Conservation (phyloP, 345 rosid species). For the Trapa incisa region DNA sequence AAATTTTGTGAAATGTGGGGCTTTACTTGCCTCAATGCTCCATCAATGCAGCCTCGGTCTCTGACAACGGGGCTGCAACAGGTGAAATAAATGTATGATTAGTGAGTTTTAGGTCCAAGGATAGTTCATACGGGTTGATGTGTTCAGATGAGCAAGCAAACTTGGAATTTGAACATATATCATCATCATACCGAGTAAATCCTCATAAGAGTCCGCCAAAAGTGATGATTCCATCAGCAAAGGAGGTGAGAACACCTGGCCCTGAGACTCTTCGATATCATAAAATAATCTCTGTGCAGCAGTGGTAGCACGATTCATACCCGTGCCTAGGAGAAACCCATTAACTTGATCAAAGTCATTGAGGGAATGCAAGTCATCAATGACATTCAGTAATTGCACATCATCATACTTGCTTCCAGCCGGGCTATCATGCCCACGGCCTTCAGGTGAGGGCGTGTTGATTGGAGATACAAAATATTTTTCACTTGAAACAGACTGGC, state of each 20-base stretch:
- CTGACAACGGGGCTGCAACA: constrained; percentile 14
- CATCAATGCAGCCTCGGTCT: constrained; percentile 17
- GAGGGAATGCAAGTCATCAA: constrained; percentile 54
- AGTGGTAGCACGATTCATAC: constrained; percentile 47
- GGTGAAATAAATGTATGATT: neutral
- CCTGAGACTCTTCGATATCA: constrained; percentile 52
- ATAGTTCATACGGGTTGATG: no score
- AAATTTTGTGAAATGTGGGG: no score
- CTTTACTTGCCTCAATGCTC: constrained; percentile 8
- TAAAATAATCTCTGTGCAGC: constrained; percentile 45
- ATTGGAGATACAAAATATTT: constrained; percentile 37
- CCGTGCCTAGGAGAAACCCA: constrained; percentile 56
- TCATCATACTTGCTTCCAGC: constrained; percentile 44
- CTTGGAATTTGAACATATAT: neutral
- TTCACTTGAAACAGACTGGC: constrained; percentile 37
- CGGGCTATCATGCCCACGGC: constrained; percentile 27
- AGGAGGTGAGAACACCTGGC: constrained; percentile 87
- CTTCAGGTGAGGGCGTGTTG: constrained; percentile 34
- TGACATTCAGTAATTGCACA: constrained; percentile 44
- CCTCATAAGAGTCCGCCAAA: constrained; percentile 69
- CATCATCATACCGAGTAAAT: constrained; percentile 58
- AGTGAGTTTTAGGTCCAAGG: no score
- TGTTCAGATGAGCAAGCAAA: neutral
- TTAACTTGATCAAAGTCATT: constrained; percentile 52
- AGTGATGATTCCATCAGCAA: constrained; percentile 67